Base-by-base conservation (phyloP, 2,329 filamentous ascomycete genomes). In the Clarireedia hainanense region DNA sequence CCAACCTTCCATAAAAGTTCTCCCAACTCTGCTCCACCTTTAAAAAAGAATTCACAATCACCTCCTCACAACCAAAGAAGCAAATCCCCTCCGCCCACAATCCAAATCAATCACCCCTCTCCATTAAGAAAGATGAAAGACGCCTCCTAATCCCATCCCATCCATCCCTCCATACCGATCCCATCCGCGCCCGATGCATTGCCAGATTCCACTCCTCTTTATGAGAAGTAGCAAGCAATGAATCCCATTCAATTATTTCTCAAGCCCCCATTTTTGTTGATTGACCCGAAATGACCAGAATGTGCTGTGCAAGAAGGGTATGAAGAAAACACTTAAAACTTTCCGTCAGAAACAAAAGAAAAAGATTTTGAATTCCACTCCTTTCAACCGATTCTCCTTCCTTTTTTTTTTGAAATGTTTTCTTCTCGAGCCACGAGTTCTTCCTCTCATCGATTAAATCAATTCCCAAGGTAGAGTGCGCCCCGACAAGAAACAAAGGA, bases 251-350 rank as follows among this genome's bases (percentile, higher is more conserved):
- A 46, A 34, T 34, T 15, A 54, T 54, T 24, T 48, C 24, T 49
- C 52, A 39, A 34, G 36, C 45, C 45, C 12, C 36, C 52, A 54
- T 34, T 42, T 42, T 42, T 54, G 15, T 34, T 27, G 43, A 54
- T 54, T 49, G 52, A 49, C 45, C 45, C 36, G 52, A 54, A 49
- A 49, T n/a, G 45, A 53, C 24, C 26, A 4, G 52, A 49, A 54
- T 50, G 36, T 54, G 30, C 17, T 42, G 52, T 54, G 52, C 52
- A 49, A 54, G 52, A 54, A 54, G 52, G 45, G 45, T 54, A 26
- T 49, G 52, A 54, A 54, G 52, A 54, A 47, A 54, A 42, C 7
- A 7, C 12, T 12, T 14, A 49, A 54, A 54, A 49, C 23, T 42
- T 42, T 24, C 10, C 52, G 24, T 24, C 26, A 49, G 26, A 54